Conservation (phyloP, 2,329 filamentous ascomycete species). For the Epichloe scottii region DNA sequence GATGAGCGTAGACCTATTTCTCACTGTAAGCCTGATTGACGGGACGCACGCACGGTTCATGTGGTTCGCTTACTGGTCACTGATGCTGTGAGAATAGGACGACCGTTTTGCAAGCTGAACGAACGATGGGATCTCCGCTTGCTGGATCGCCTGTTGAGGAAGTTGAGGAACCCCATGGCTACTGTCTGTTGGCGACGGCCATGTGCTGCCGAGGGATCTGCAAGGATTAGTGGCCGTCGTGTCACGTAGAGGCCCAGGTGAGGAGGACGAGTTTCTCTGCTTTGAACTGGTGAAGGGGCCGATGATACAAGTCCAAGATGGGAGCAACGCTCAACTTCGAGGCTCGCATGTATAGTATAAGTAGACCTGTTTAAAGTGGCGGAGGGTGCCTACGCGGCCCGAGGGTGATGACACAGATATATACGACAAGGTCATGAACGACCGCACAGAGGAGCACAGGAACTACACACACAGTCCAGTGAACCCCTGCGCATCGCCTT, state of each 20-base stretch:
- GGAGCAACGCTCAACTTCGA: neutral
- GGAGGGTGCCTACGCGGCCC: neutral
- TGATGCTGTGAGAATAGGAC: neutral
- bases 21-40: neutral
- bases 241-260: neutral
- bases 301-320: neutral
- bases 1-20: neutral
- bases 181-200: neutral
- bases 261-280: no score
- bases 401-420: slow-evolving; percentile 1
- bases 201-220: neutral
- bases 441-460: neutral
- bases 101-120: neutral
- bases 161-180: slow-evolving; percentile 5
- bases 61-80: neutral
- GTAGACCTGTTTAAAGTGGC: neutral
- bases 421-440: neutral
- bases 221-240: neutral
- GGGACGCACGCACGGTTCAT: neutral
- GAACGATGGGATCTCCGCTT: neutral
- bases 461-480: neutral
- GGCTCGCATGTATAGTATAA: neutral
- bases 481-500: neutral
- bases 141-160: slow-evolving; percentile 2
- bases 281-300: neutral